phyloP scores from a whole-genome alignment of 1,284 basidiomycete genomes.

The Heimioporus retisporus region DNA sequence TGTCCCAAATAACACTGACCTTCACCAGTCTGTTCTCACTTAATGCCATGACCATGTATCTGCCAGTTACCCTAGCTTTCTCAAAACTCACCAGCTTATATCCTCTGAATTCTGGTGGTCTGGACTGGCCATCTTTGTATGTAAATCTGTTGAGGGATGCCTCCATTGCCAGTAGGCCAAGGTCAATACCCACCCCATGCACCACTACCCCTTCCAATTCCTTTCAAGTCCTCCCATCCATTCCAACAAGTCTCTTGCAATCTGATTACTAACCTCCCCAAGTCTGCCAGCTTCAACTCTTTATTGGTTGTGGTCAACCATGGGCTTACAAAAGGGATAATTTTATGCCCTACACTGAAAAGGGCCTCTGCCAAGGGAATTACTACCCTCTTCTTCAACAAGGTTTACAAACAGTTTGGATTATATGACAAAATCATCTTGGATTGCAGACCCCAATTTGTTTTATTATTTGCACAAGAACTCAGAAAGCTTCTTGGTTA shows the following conservation, averaged over 20 bases:
- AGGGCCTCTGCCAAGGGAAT: neutral
- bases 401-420: too few species aligned
- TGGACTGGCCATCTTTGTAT: constrained; percentile 19
- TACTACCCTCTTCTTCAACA: neutral
- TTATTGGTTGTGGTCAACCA: constrained; percentile 9
- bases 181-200: neutral
- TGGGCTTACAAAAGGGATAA: constrained; percentile 21
- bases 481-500: neutral
- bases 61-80: neutral
- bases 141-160: constrained; percentile 24
- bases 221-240: constrained; percentile 14
- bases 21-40: neutral
- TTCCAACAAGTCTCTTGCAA: too few species aligned
- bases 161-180: constrained; percentile 26
- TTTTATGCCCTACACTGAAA: constrained; percentile 6
- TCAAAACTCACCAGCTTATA: too few species aligned
- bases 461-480: too few species aligned
- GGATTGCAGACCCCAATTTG: too few species aligned
- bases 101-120: too few species aligned
- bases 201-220: too few species aligned
- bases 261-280: too few species aligned
- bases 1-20: neutral
- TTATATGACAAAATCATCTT: neutral
- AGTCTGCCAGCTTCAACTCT: neutral
- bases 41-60: too few species aligned